Evolutionary conservation across 2,329 filamentous ascomycete species (phyloP).

Genomic region (Scytalidium lignicola): DNA sequence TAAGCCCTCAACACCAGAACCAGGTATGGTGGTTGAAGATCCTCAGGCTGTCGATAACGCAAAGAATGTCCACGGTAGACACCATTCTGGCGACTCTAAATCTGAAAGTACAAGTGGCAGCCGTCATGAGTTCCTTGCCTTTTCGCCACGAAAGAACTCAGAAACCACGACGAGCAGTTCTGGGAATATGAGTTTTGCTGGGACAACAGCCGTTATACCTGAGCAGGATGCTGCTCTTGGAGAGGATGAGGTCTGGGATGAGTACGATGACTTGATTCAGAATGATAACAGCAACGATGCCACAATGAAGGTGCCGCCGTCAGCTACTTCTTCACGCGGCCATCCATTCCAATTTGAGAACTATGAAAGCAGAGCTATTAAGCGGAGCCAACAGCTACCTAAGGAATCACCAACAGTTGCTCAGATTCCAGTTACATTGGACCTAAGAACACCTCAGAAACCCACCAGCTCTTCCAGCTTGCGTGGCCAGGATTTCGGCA

Average conservation of each 20-base stretch:
- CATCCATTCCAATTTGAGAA: conserved; percentile 51
- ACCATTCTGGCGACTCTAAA: conserved; percentile 17
- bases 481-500: conserved; percentile 50
- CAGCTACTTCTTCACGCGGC: conserved; percentile 51
- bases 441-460: conserved; percentile 10
- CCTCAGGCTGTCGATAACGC: neutral
- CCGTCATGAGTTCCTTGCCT: conserved; percentile 62
- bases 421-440: conserved; percentile 12
- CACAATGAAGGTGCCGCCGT: conserved; percentile 38
- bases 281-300: conserved; percentile 42
- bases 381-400: conserved; percentile 15
- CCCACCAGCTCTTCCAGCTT: conserved; percentile 41
- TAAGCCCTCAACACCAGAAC: conserved; percentile 18
- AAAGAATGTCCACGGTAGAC: conserved; percentile 10
- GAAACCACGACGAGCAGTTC: conserved; percentile 59
- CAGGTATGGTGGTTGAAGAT: neutral
- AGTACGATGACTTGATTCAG: conserved; percentile 85
- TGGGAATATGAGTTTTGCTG: conserved; percentile 49
- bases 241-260: conserved; percentile 90
- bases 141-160: conserved; percentile 69
- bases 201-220: conserved; percentile 63
- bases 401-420: conserved; percentile 19
- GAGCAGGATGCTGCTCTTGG: conserved; percentile 54
- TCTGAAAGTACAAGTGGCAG: conserved; percentile 13
- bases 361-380: conserved; percentile 29